Percentiles rank a stretch among this genome's conserved stretches.
Conservation (phyloP, 495 filamentous ascomycete genomes). For the Tuber umbilicatum region DNA sequence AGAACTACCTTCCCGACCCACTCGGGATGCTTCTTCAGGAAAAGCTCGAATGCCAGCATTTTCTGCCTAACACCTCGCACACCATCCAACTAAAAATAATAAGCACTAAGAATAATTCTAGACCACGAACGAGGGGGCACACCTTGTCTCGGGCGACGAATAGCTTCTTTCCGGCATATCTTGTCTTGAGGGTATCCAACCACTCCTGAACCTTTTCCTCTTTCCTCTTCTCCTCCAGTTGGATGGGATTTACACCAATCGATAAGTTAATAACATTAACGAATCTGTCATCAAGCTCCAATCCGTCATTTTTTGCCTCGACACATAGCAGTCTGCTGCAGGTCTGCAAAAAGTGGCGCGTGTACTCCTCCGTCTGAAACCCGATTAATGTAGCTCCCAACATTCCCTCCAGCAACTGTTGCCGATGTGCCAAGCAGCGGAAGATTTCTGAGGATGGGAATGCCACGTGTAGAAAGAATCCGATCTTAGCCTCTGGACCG, state of each 20-base stretch:
- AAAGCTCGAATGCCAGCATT: slow-evolving; percentile 83
- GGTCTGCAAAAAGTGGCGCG: slow-evolving; percentile 85
- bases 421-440: slow-evolving; percentile 75
- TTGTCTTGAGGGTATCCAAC: slow-evolving; percentile 68
- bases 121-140: neutral
- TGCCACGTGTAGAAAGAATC: slow-evolving; percentile 88
- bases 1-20: slow-evolving; percentile 65
- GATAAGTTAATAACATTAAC: slow-evolving; percentile 70
- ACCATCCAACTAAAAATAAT: slow-evolving; percentile 56
- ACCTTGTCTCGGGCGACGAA: slow-evolving; percentile 85
- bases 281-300: slow-evolving; percentile 87
- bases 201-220: slow-evolving; percentile 66
- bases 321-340: slow-evolving; percentile 80
- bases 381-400: slow-evolving; percentile 83
- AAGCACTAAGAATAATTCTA: slow-evolving; percentile 8
- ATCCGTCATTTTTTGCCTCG: slow-evolving; percentile 76
- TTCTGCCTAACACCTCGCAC: slow-evolving; percentile 88
- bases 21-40: slow-evolving; percentile 84
- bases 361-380: slow-evolving; percentile 88
- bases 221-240: slow-evolving; percentile 62
- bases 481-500: slow-evolving; percentile 80
- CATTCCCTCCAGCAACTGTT: slow-evolving; percentile 79
- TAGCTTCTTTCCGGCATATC: slow-evolving; percentile 75
- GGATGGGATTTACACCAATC: slow-evolving; percentile 79
- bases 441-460: slow-evolving; percentile 96